Base-by-base conservation (phyloP, 2,329 filamentous ascomycete species). In the Reticulascus tulasneorum region DNA sequence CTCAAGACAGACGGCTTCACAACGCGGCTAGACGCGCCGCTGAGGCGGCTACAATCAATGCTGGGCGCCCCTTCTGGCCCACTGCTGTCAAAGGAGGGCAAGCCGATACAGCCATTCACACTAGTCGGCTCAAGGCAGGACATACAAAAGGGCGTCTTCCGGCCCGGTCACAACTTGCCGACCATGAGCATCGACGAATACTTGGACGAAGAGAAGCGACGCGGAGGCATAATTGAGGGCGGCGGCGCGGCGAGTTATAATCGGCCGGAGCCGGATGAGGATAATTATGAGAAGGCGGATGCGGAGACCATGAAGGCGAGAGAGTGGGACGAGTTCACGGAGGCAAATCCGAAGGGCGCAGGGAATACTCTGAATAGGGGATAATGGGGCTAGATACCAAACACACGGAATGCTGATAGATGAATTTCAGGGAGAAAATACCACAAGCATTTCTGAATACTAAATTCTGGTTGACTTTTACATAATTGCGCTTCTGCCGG, bases 161-260 rank as follows among this genome's bases (percentile, higher is more conserved):
- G 86, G 37, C 79, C 88, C 0, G 88, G 93, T 7, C 93, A 98
- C 58, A 96, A 87, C 62, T 66, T 98, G 40, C 93, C 93, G 1
- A 97, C 93, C 4, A 97, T 98, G 93, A 86, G 80, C 2, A 96
- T 98, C 44, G 93, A 98, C 50, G 93, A 98, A 65, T 98, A 97
- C 55, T 70, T 98, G 12, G 93, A 94, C 34, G 91, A 97, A 61
- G 93, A 97, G 66, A 76, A 77, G 54, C 75, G 77, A 47, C 72
- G 86, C 44, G 93, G 93, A 12, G 87, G 87, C 15, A 90, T 98
- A 40, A 86, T 97, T 37, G 85, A 96, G 55, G 93, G 90, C 23
- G 89, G 89, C 20, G 90, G 90, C 13, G 85, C 86, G 51, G 78
- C 83, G 47, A 85, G 81, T 48, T 78, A 75, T 12, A 66, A 78